Evolutionary conservation across 768 basidiomycete genomes (phyloP), one percentile per base, ranked within the genome.

Genomic region (Naematelia aurantialba): DNA sequence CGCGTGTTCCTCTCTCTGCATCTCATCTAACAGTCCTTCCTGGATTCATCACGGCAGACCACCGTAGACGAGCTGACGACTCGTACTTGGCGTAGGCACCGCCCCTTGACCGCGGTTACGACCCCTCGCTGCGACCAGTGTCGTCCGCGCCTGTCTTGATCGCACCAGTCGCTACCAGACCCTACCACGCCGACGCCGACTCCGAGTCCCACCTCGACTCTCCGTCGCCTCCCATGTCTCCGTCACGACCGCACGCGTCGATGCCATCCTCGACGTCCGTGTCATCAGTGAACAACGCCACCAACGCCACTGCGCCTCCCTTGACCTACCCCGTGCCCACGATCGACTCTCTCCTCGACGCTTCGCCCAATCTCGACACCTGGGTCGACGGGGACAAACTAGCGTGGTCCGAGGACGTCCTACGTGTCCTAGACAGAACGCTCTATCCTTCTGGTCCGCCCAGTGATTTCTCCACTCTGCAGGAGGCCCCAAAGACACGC

Each of bases 391-490:
- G 78, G 0, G 80, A 85, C 45, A 85, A 85, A 66, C 75, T 94
- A 4, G 80, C 82, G 25, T 97, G 91, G 91, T 84, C 84, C 14
- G 81, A 89, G 50, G 90, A 94, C 62, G 88, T 93, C 56, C 76
- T 92, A 58, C 83, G 85, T 67, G 84, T 93, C 58, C 84, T 89
- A 55, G 88, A 93, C 53, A 82, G 84, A 54, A 78, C 81, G 0
- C 79, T 78, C 17, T 47, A 67, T 19, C 53, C 66, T 5, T 61
- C 65, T 5, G 84, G 84, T 45, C 44, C 39, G 8, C 58, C 69
- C 3, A 68, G 55, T 19, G 67, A 66, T 44, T 65, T 63, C 31
- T 45, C 55, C 4, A 76, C 80, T 1, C 77, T 80, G 0, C 66
- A 82, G 1, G 69, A 76, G 22, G 27, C 69, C 12, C 66, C 73